Evolutionary conservation across 495 filamentous ascomycete species (phyloP).

Genomic region (Entonaema liquescens): DNA sequence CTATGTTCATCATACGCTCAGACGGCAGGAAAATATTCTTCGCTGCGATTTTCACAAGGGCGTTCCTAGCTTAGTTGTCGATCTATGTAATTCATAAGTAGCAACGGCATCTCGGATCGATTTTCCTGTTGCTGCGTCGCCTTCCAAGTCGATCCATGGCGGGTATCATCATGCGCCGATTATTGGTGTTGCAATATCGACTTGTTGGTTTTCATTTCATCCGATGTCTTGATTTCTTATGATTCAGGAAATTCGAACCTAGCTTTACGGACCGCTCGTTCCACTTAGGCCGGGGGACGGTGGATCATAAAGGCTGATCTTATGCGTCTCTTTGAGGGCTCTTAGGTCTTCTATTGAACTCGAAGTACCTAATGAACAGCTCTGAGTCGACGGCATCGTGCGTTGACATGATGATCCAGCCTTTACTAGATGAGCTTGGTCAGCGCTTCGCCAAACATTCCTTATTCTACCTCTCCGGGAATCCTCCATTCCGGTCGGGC

Average conservation of each 20-base stretch:
- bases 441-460: constrained; percentile 1
- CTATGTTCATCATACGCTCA: neutral
- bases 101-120: constrained; percentile 23
- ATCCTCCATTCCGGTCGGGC: neutral
- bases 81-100: constrained; percentile 6
- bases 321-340: constrained; percentile 4
- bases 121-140: constrained; percentile 10
- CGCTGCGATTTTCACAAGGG: constrained; percentile 22
- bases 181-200: constrained; percentile 3
- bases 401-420: neutral
- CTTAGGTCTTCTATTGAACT: neutral
- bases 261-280: neutral
- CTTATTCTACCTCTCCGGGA: neutral
- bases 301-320: constrained; percentile 26
- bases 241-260: constrained; percentile 17
- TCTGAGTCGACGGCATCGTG: neutral
- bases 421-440: neutral
- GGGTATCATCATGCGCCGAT: constrained; percentile 30
- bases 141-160: constrained; percentile 5
- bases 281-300: neutral
- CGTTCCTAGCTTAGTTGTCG: neutral
- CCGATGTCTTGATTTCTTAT: constrained; percentile 26
- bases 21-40: neutral
- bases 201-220: constrained; percentile 25
- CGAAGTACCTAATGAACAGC: neutral